phyloP scores from a whole-genome alignment of 805 yeast genomes.

The Kazachstania viticola region DNA sequence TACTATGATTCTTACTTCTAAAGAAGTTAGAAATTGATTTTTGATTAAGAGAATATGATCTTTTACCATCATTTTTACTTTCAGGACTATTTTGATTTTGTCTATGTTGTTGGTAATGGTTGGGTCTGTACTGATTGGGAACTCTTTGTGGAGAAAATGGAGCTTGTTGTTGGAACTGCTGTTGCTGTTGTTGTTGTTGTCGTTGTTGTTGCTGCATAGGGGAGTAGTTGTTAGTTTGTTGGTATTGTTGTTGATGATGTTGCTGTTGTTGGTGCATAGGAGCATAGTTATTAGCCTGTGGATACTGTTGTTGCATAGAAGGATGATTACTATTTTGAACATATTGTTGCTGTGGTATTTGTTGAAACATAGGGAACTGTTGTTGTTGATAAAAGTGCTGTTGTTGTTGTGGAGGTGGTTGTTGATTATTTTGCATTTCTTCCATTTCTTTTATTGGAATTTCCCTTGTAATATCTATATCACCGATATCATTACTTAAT shows the following conservation, averaged over 20 bases:
- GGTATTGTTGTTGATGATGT: conserved; percentile 1
- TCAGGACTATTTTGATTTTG: conserved; percentile 8
- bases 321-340: conserved; percentile 5
- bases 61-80: conserved; percentile 5
- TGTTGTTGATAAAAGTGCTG: conserved; percentile 6
- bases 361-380: conserved; percentile 10
- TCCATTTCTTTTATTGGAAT: conserved; percentile 20
- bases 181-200: conserved; percentile 1
- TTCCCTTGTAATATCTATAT: conserved; percentile 35
- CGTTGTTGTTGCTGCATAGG: conserved; percentile 3
- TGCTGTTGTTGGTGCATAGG: conserved; percentile 9
- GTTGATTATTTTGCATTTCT: background rate
- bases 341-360: conserved; percentile 4
- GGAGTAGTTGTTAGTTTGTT: conserved; percentile 2
- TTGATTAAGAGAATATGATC: conserved; percentile 14
- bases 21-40: conserved; percentile 17
- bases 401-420: background rate
- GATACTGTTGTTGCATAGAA: conserved; percentile 1
- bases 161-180: conserved; percentile 6
- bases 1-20: conserved; percentile 9
- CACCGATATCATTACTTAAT: conserved; percentile 30
- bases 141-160: conserved; percentile 3
- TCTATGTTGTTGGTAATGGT: conserved; percentile 3
- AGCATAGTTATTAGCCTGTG: conserved; percentile 1
- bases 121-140: too few relatives aligned